Conservation (phyloP, 2,329 filamentous ascomycete species). For the Verticillium albo-atrum region DNA sequence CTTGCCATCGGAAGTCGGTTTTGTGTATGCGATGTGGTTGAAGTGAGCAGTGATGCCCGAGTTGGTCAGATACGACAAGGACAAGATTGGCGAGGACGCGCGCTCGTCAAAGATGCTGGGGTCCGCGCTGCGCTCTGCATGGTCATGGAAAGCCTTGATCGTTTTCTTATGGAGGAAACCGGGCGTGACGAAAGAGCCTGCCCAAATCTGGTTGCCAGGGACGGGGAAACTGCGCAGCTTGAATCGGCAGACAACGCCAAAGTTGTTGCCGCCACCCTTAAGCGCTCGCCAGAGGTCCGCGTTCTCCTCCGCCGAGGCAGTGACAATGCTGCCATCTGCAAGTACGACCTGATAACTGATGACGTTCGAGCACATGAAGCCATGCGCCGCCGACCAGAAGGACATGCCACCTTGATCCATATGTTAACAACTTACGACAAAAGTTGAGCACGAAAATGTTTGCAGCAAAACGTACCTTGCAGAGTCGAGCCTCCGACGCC, state of each 20-base stretch:
- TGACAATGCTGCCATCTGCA: conserved; percentile 31
- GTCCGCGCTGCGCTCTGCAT: background rate
- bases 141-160: background rate
- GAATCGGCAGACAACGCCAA: conserved; percentile 26
- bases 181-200: background rate
- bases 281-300: conserved; percentile 37
- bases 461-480: background rate
- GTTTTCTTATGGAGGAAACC: background rate
- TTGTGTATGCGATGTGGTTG: background rate
- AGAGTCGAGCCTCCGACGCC: conserved; percentile 23
- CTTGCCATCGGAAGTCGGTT: background rate
- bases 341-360: conserved; percentile 23
- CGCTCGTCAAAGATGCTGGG: background rate
- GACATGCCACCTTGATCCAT: conserved; percentile 10
- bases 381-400: conserved; percentile 5
- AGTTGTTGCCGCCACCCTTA: conserved; percentile 40
- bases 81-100: background rate
- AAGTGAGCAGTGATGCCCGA: background rate
- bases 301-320: conserved; percentile 26
- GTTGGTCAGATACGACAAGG: background rate
- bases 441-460: too few relatives aligned
- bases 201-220: background rate
- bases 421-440: background rate
- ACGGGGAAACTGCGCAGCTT: background rate
- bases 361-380: conserved; percentile 4